These are phyloP conservation scores for Quercus robur DNA, from an alignment of 306 rosid species.

Conservation along the genomic window DNA sequence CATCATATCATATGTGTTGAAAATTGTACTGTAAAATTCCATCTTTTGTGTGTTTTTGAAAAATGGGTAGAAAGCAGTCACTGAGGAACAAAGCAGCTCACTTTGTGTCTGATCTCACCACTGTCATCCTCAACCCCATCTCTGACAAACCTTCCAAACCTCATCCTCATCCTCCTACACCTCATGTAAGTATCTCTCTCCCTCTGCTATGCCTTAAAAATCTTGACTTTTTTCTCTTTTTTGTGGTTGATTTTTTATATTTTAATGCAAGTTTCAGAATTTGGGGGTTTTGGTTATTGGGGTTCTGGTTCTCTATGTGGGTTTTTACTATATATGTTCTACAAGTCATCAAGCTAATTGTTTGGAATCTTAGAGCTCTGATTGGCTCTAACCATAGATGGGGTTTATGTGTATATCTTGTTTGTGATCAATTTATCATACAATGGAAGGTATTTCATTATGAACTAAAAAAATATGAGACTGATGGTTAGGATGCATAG, in stretches of 20 bases:
- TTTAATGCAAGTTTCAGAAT: neutral
- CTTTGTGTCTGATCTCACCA: conserved; percentile 81
- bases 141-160: conserved; percentile 67
- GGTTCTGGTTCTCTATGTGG: no score
- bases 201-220: neutral
- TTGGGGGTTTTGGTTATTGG: no score
- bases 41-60: neutral
- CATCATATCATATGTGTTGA: neutral
- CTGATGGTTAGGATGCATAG: neutral
- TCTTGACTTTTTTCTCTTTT: neutral
- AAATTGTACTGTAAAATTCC: neutral
- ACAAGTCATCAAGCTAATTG: no score
- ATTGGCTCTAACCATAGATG: neutral
- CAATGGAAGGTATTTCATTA: neutral
- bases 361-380: neutral
- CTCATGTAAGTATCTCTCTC: conserved; percentile 45
- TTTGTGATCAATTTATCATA: neutral
- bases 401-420: neutral
- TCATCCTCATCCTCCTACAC: neutral
- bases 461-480: neutral
- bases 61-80: conserved; percentile 76
- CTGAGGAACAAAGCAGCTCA: conserved; percentile 74
- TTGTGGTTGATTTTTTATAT: neutral
- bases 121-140: conserved; percentile 79
- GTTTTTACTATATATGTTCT: no score